These are phyloP conservation scores for Rhynchospora tenuis DNA, from an alignment of 176 grass and related monocot genomes.

Conservation along the genomic window DNA sequence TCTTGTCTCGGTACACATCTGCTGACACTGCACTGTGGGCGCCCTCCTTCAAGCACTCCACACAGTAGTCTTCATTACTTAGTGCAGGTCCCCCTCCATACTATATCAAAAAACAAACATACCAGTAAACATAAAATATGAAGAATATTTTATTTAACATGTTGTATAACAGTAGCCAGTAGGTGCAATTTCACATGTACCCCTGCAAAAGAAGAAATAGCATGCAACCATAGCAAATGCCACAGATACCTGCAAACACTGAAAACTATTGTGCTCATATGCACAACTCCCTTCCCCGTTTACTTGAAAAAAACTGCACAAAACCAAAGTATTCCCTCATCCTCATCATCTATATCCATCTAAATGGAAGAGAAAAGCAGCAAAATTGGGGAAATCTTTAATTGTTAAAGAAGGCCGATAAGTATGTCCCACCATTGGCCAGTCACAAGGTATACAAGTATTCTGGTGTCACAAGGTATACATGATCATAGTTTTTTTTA, in stretches of 20 bases:
- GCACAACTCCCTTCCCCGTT: neutral
- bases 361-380: neutral
- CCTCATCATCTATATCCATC: neutral
- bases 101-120: conserved; percentile 26
- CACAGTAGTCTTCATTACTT: conserved; percentile 55
- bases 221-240: neutral
- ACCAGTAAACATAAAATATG: neutral
- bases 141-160: conserved; percentile 1
- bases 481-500: neutral
- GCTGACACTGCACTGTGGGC: conserved; percentile 82
- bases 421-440: too few species aligned
- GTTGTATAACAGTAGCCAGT: neutral
- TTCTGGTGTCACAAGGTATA: neutral
- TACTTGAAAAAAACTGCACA: neutral
- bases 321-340: neutral
- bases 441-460: too few species aligned
- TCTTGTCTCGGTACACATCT: conserved; percentile 79
- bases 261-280: neutral
- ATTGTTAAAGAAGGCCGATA: neutral
- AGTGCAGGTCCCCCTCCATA: conserved; percentile 85
- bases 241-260: neutral
- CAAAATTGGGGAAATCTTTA: neutral
- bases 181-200: neutral
- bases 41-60: conserved; percentile 67
- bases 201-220: conserved; percentile 16